Conservation (phyloP, 208 protist species). For the Strigomonas culicis region DNA sequence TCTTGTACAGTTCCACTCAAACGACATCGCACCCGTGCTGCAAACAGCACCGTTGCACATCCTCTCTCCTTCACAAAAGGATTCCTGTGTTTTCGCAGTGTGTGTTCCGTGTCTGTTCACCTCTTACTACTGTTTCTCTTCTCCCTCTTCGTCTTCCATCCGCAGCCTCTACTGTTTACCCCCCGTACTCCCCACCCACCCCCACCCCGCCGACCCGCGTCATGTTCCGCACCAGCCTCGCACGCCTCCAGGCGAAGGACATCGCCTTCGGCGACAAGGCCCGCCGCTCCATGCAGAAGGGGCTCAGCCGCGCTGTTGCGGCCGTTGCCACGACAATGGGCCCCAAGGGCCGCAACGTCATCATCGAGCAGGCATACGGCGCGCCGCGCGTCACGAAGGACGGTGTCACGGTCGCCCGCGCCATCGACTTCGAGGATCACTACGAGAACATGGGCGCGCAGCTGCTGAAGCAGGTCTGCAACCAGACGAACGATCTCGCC, state of each 20-base stretch:
- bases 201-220: no score
- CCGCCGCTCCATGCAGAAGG: slow-evolving; percentile 91
- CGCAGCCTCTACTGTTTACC: not conserved
- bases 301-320: slow-evolving; percentile 95
- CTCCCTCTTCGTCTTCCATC: not conserved
- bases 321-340: slow-evolving; percentile 97
- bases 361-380: slow-evolving; percentile 98
- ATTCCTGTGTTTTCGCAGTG: no score
- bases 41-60: no score
- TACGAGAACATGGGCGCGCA: slow-evolving; percentile 99
- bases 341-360: slow-evolving; percentile 98
- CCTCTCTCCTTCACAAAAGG: no score
- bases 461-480: slow-evolving; percentile 95
- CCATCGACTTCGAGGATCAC: slow-evolving; percentile 97
- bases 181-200: not conserved
- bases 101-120: no score
- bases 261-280: slow-evolving; percentile 94
- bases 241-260: slow-evolving; percentile 80
- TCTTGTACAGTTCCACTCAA: slow-evolving; percentile 9
- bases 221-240: not conserved
- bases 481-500: slow-evolving; percentile 97
- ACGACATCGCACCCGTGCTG: no score
- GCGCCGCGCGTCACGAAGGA: slow-evolving; percentile 99
- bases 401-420: slow-evolving; percentile 99
- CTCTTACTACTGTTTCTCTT: slow-evolving; percentile 2